These are phyloP conservation scores for Populus trichocarpa DNA, from an alignment of 441 rosid genomes.

Conservation along the genomic window DNA sequence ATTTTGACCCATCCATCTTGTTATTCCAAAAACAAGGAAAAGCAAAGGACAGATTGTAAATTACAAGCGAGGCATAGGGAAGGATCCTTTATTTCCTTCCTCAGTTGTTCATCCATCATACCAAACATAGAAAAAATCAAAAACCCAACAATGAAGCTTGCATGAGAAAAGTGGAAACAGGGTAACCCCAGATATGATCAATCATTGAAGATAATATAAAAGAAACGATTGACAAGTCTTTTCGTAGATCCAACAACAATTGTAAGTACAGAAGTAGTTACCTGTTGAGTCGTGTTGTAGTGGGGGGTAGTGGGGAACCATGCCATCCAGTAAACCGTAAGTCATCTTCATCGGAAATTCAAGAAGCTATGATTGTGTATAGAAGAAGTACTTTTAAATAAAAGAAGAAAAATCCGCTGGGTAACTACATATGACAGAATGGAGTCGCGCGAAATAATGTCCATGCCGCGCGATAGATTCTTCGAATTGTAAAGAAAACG, in stretches of 20 bases:
- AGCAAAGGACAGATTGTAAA: background rate
- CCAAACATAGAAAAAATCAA: background rate
- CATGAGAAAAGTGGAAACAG: background rate
- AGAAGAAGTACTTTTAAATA: background rate
- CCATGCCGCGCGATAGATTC: background rate
- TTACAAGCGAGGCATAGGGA: background rate
- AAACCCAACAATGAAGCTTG: background rate
- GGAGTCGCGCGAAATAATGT: background rate
- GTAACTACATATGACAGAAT: background rate
- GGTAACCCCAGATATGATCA: background rate
- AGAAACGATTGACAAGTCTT: background rate
- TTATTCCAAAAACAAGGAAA: background rate
- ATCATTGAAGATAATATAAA: background rate
- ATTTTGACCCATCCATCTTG: background rate
- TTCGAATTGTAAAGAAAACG: background rate
- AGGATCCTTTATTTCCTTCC: background rate
- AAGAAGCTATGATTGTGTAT: background rate
- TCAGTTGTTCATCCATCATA: background rate
- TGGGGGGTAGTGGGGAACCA: background rate
- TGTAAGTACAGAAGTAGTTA: background rate
- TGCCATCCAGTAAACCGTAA: background rate
- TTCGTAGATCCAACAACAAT: background rate
- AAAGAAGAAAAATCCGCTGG: background rate
- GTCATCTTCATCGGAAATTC: background rate
- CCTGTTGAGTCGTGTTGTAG: background rate